Percentiles rank a stretch among this genome's conserved stretches.
Conservation (phyloP, 768 basidiomycete species). For the Gelatoporia subvermispora region DNA sequence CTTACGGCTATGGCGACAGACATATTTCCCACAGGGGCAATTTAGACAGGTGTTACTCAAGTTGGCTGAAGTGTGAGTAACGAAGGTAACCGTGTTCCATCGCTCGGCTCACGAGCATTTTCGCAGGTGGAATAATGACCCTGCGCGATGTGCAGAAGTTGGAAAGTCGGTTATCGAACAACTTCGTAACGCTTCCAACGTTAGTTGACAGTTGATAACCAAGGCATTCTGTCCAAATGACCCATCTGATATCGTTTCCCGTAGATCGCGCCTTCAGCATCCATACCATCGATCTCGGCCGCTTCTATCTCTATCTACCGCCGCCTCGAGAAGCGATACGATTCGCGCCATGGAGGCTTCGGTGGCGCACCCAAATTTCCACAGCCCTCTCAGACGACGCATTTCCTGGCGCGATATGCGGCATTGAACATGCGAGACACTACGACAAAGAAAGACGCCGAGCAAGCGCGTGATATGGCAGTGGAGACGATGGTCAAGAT, state of each 20-base stretch:
- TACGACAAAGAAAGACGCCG: constrained; percentile 7
- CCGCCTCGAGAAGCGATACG: constrained; percentile 19
- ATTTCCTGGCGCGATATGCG: constrained; percentile 20
- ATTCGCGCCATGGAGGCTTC: constrained; percentile 32
- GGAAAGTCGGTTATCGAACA: constrained; percentile 20
- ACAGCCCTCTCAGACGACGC: constrained; percentile 18
- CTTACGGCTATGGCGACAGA: constrained; percentile 6
- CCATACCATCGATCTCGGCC: constrained; percentile 4
- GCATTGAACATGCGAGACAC: constrained; percentile 5
- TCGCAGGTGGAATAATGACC: constrained; percentile 17
- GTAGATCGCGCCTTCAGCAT: neutral
- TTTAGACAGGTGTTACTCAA: constrained; percentile 18
- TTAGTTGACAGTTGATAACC: neutral
- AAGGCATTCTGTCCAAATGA: neutral
- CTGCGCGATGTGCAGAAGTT: constrained; percentile 8
- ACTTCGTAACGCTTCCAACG: constrained; percentile 8
- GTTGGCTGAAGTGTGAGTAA: constrained; percentile 17
- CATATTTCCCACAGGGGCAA: constrained; percentile 18
- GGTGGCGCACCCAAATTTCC: constrained; percentile 36
- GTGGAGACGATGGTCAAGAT: constrained; percentile 18
- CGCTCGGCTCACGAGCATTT: too few species aligned
- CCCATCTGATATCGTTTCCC: constrained; percentile 1
- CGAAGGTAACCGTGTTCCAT: neutral
- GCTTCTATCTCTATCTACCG: constrained; percentile 11
- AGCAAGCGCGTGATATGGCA: constrained; percentile 17